Evolutionary conservation across 805 yeast species (phyloP).

Genomic region (Candida alai): DNA sequence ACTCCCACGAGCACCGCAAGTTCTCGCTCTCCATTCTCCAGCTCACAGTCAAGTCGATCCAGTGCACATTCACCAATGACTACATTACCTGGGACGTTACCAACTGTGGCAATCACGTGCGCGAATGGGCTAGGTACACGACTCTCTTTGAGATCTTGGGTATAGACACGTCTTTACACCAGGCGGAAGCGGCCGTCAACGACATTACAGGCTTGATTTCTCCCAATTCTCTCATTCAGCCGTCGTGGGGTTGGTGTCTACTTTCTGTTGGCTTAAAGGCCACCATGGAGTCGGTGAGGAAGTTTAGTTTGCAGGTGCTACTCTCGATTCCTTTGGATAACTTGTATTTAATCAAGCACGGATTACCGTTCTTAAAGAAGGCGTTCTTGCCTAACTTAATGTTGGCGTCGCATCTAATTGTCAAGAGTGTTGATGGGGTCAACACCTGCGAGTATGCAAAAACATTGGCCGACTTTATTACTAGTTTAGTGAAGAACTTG

Average conservation of each 20-base stretch:
- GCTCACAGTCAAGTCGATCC: conserved; percentile 49
- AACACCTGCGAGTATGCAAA: conserved; percentile 58
- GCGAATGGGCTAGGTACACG: conserved; percentile 67
- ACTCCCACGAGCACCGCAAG: conserved; percentile 65
- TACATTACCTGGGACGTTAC: conserved; percentile 44
- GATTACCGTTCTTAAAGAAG: conserved; percentile 42
- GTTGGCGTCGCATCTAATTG: conserved; percentile 57
- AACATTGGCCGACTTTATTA: conserved; percentile 43
- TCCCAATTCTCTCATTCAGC: conserved; percentile 49
- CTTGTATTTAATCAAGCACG: conserved; percentile 32
- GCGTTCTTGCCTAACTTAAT: conserved; percentile 56
- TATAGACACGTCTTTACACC: conserved; percentile 82
- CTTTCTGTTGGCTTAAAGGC: conserved; percentile 74
- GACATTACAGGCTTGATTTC: conserved; percentile 58
- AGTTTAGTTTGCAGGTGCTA: conserved; percentile 48
- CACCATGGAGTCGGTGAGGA: conserved; percentile 72
- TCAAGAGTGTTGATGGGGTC: conserved; percentile 24
- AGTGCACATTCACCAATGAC: conserved; percentile 27
- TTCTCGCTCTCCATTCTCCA: conserved; percentile 63
- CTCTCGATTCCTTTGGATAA: conserved; percentile 47
- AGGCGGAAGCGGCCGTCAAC: conserved; percentile 68
- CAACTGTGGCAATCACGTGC: conserved; percentile 26
- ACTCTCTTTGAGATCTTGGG: conserved; percentile 79
- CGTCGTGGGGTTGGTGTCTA: conserved; percentile 71
- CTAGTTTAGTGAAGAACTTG: conserved; percentile 28